phyloP scores from a whole-genome alignment of 2,329 filamentous ascomycete genomes.

The Fusarium nisikadoi region DNA sequence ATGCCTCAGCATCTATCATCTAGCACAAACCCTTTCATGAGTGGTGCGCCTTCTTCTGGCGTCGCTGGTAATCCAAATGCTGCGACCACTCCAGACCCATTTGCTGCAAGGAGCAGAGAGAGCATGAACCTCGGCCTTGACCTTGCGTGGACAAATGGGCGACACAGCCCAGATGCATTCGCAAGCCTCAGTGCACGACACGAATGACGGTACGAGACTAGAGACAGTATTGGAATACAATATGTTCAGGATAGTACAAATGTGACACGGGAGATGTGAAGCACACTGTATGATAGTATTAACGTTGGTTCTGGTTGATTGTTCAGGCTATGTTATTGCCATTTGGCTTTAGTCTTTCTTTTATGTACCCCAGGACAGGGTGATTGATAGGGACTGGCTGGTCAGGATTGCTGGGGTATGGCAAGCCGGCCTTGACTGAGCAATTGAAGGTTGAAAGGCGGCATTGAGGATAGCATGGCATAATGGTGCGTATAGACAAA shows the following conservation, averaged over 20 bases:
- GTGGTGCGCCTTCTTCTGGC: slow-evolving; percentile 42
- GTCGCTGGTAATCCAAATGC: slow-evolving; percentile 35
- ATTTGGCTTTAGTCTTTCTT: not conserved
- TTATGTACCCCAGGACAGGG: not conserved
- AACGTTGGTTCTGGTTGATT: slow-evolving; percentile 38
- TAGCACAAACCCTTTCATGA: slow-evolving; percentile 69
- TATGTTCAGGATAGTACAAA: slow-evolving; percentile 39
- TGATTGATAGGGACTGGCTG: not conserved
- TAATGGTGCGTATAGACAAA: not conserved
- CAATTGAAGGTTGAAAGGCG: not conserved
- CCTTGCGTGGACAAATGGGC: slow-evolving; percentile 73
- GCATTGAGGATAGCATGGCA: not conserved
- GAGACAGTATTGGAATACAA: slow-evolving; percentile 21
- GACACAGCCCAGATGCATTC: slow-evolving; percentile 84
- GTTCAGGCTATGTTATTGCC: not conserved
- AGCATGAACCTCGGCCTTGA: slow-evolving; percentile 75
- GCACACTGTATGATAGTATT: slow-evolving; percentile 44
- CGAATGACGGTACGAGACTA: slow-evolving; percentile 50
- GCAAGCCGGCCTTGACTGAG: not conserved
- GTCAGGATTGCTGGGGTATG: not conserved
- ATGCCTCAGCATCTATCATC: slow-evolving; percentile 52
- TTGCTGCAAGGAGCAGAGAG: slow-evolving; percentile 67
- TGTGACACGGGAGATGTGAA: slow-evolving; percentile 25
- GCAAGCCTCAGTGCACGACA: slow-evolving; percentile 75
- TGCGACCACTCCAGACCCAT: slow-evolving; percentile 56